Evolutionary conservation across 2,329 filamentous ascomycete species (phyloP), one percentile per base, ranked within the genome.

Genomic region (Capronia americana): DNA sequence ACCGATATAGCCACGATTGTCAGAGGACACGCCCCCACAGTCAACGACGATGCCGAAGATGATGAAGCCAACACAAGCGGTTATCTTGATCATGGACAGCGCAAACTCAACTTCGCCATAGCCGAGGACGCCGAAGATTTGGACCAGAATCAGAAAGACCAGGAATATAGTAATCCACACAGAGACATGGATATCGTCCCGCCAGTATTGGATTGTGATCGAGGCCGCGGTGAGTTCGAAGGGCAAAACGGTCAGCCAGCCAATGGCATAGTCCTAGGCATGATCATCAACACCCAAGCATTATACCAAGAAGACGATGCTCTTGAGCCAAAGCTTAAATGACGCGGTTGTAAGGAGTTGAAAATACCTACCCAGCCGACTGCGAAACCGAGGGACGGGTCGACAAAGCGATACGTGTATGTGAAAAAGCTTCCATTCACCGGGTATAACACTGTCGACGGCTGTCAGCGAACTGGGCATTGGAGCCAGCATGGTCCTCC

Each of bases 11-110:
- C 68, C 68, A 65, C 68, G 48, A 41, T 64, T 26, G 38, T 69
- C 67, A 12, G 68, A 66, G 24, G 68, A 63, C 4, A 69, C 68
- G 57, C 92, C 93, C 48, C 92, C 93, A 73, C 90, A 90, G 79
- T 96, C 92, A 73, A 96, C 85, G 64, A 96, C 88, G 67, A 96
- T 90, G 5, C 92, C 93, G 2, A 97, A 86, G 57, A 97, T 87
- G 70, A 90, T 90, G 75, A 90, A 90, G 5, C 87, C 88, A 8
- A 85, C 78, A 72, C 85, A 84, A 53, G 87, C 85, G 14, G 78
- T 72, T 70, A 89, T 81, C 75, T 88, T 89, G 75, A 88, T 81
- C 65, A 84, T 77, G 68, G 81, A 81, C 20, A 88, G 82, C 26
- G 85, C 65, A 68, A 88, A 88, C 71, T 89, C 87, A 68, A 87